Percentiles rank a stretch among this genome's conserved stretches.
Conservation (phyloP, 2,329 filamentous ascomycete genomes). For the Microcyclosporella mali region DNA sequence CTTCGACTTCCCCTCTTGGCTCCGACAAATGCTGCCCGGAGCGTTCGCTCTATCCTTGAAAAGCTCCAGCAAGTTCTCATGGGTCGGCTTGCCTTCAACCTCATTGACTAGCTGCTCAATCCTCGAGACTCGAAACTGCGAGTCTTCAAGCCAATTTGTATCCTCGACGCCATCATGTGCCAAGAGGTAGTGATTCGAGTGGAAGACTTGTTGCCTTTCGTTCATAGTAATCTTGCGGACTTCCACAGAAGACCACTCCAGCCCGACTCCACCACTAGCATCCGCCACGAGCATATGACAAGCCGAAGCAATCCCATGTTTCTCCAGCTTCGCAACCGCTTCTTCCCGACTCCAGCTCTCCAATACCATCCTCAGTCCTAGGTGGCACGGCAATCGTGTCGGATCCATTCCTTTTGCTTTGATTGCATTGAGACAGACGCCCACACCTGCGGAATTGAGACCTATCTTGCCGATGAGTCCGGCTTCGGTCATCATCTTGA, state of each 20-base stretch:
- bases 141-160: constrained; percentile 40
- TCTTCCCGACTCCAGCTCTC: constrained; percentile 45
- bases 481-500: constrained; percentile 54
- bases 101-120: constrained; percentile 31
- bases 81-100: constrained; percentile 9
- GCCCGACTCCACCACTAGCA: constrained; percentile 38
- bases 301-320: constrained; percentile 46
- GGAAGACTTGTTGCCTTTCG: constrained; percentile 32
- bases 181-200: constrained; percentile 41
- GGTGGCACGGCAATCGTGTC: constrained; percentile 52
- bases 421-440: constrained; percentile 57
- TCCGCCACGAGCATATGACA: constrained; percentile 53
- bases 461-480: constrained; percentile 62
- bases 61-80: constrained; percentile 13
- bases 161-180: constrained; percentile 36
- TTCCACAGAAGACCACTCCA: constrained; percentile 44
- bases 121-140: constrained; percentile 31
- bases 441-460: constrained; percentile 54
- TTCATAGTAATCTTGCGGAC: constrained; percentile 32
- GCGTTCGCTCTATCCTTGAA: constrained; percentile 33
- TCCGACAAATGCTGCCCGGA: constrained; percentile 28
- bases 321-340: constrained; percentile 42
- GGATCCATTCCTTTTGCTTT: constrained; percentile 50
- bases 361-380: constrained; percentile 52
- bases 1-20: constrained; percentile 17